Percentiles rank a stretch among this genome's conserved stretches.
Conservation (phyloP, 2,329 filamentous ascomycete species). For the Chaetomium olivaceum region DNA sequence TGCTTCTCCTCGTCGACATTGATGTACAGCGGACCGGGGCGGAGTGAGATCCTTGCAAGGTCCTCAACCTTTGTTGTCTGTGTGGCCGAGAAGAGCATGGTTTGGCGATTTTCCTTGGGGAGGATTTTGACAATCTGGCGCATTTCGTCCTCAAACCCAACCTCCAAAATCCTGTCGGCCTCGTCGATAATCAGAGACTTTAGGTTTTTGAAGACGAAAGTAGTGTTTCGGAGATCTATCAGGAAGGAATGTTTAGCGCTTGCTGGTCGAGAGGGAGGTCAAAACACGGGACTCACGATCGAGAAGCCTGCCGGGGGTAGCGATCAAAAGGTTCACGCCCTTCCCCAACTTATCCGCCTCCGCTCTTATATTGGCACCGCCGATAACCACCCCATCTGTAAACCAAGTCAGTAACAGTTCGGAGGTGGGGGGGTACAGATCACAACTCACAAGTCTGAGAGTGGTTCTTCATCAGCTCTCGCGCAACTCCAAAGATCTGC, state of each 20-base stretch:
- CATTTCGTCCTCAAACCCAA: conserved; percentile 99
- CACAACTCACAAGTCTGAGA: conserved; percentile 55
- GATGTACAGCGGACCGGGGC: conserved; percentile 90
- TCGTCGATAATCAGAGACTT: conserved; percentile 94
- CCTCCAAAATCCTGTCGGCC: conserved; percentile 92
- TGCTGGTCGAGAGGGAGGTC: background rate
- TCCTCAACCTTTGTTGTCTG: conserved; percentile 99
- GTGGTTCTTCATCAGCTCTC: conserved; percentile 89
- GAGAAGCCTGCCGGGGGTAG: conserved; percentile 86
- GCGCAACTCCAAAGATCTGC: conserved; percentile 93
- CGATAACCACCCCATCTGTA: conserved; percentile 82
- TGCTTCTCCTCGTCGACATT: conserved; percentile 91
- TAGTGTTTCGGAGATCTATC: conserved; percentile 78
- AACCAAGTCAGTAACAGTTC: conserved; percentile 7
- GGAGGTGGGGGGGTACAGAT: conserved; percentile 45
- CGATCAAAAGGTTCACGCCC: conserved; percentile 92
- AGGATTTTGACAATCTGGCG: conserved; percentile 93
- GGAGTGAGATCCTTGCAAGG: conserved; percentile 87
- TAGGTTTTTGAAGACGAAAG: conserved; percentile 89
- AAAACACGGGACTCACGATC: conserved; percentile 51
- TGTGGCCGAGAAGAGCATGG: conserved; percentile 97
- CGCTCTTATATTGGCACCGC: conserved; percentile 84
- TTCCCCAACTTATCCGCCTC: conserved; percentile 93
- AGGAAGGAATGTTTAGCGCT: background rate
- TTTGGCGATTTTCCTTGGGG: conserved; percentile 83